Evolutionary conservation across 169 alveolate species (phyloP).

Genomic region (Eimeria zaria): DNA sequence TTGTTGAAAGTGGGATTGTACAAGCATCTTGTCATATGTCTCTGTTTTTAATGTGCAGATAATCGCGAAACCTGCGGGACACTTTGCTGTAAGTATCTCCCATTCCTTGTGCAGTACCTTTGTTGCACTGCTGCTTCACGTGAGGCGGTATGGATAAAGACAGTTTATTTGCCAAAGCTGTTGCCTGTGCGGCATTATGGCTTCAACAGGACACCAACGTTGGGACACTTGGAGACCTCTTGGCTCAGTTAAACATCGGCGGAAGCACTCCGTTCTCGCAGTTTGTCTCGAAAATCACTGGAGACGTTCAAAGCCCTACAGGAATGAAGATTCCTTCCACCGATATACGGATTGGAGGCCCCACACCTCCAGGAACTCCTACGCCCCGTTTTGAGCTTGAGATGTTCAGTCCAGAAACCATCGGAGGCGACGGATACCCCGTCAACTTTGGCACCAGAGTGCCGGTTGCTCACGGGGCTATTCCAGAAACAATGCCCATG

Average conservation of each 20-base stretch:
- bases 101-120: background rate
- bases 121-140: background rate
- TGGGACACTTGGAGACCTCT: constrained; percentile 22
- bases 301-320: constrained; percentile 17
- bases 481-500: constrained; percentile 59
- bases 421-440: constrained; percentile 32
- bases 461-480: constrained; percentile 48
- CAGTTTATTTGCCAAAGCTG: background rate
- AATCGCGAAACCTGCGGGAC: constrained; percentile 38
- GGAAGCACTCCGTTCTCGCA: constrained; percentile 36
- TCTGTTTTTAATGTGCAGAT: background rate
- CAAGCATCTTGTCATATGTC: background rate
- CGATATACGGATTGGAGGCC: constrained; percentile 54
- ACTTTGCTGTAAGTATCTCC: constrained; percentile 12
- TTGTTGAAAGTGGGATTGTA: background rate
- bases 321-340: constrained; percentile 45
- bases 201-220: constrained; percentile 3
- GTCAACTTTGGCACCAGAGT: constrained; percentile 28
- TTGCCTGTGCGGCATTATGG: background rate
- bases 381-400: constrained; percentile 39
- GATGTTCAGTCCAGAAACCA: constrained; percentile 45
- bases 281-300: constrained; percentile 35
- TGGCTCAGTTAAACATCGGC: constrained; percentile 13
- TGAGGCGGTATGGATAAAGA: background rate
- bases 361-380: constrained; percentile 61